phyloP scores from a whole-genome alignment of 441 rosid species.

The Croton laevigatus region DNA sequence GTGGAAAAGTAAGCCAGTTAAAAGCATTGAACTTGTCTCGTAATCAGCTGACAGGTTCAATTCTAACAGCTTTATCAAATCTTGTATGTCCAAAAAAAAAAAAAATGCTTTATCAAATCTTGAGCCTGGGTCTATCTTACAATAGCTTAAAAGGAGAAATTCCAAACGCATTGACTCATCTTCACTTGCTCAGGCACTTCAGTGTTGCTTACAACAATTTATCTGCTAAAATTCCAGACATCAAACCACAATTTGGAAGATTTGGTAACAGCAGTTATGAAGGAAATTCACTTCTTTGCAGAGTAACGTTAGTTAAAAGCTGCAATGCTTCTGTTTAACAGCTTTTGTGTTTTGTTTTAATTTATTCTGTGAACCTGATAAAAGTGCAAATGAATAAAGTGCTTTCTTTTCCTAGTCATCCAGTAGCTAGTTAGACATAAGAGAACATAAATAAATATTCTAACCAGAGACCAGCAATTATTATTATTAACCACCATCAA shows the following conservation, averaged over 20 bases:
- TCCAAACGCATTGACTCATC: background rate
- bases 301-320: conserved; percentile 1
- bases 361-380: too few relatives aligned
- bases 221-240: conserved; percentile 17
- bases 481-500: background rate
- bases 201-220: conserved; percentile 24
- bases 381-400: too few relatives aligned
- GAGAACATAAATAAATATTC: background rate
- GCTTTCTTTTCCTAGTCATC: background rate
- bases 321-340: background rate
- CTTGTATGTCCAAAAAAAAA: too few relatives aligned
- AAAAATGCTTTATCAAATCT: conserved; percentile 11
- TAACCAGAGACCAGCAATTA: conserved; percentile 2
- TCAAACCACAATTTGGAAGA: background rate
- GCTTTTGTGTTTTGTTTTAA: too few relatives aligned
- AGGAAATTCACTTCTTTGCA: conserved; percentile 20
- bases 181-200: conserved; percentile 11
- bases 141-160: conserved; percentile 20
- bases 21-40: conserved; percentile 18
- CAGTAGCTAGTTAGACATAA: background rate
- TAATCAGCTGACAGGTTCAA: conserved; percentile 14
- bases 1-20: background rate
- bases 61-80: conserved; percentile 7
- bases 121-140: conserved; percentile 20
- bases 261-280: conserved; percentile 11